A percentile compares a stretch with the other conserved stretches of the same genome.
Conservation (phyloP, 108 stramenopile genomes). For the Nannochloropsis salina region DNA sequence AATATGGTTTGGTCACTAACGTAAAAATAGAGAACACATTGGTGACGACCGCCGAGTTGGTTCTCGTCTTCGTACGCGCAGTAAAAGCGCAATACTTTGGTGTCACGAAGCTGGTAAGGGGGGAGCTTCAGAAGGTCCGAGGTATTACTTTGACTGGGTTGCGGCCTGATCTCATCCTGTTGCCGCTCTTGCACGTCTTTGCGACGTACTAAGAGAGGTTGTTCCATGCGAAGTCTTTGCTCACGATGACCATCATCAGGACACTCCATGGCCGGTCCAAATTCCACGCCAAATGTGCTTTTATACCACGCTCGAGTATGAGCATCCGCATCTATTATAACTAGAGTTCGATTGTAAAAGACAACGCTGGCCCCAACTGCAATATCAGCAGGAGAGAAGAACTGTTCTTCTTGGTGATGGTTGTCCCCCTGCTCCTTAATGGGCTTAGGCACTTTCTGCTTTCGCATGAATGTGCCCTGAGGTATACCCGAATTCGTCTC, state of each 20-base stretch:
- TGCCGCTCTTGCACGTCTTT: not conserved
- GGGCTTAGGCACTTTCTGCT: conserved; percentile 37
- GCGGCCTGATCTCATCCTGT: not conserved
- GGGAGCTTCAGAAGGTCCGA: not conserved
- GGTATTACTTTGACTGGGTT: not conserved
- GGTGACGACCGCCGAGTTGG: conserved; percentile 50
- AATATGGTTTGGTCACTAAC: conserved; percentile 54
- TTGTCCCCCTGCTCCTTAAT: conserved; percentile 21
- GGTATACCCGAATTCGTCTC: conserved; percentile 52
- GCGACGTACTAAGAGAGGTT: not conserved
- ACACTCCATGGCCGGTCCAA: conserved; percentile 21
- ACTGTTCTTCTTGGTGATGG: not conserved
- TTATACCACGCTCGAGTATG: conserved; percentile 48
- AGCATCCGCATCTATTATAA: conserved; percentile 56
- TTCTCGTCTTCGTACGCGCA: conserved; percentile 57
- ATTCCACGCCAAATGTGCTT: conserved; percentile 20
- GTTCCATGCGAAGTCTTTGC: not conserved
- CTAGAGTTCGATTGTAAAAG: conserved; percentile 45
- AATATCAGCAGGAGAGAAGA: conserved; percentile 49
- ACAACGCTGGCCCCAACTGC: conserved; percentile 48
- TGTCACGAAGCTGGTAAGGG: conserved; percentile 21
- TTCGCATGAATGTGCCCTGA: conserved; percentile 57
- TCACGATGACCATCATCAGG: conserved; percentile 31
- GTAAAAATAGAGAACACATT: conserved; percentile 55
- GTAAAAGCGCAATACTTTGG: conserved; percentile 51